Base-by-base conservation (phyloP, 1,284 basidiomycete species). In the Retiboletus flavoniger region DNA sequence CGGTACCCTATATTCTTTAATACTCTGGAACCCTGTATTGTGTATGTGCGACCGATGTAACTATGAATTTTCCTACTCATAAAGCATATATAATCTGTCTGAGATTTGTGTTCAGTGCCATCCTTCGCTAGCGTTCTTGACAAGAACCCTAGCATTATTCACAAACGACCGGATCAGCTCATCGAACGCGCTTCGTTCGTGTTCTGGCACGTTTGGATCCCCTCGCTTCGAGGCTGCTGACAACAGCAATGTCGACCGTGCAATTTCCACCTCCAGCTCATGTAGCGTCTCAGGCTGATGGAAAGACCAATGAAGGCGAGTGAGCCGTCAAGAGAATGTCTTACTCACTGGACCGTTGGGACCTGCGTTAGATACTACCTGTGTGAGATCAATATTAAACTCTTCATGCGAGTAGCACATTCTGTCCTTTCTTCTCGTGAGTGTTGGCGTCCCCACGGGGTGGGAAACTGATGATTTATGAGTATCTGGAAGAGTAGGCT, bases 341-440 rank as follows among this genome's bases (percentile, higher is more conserved):
- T 35, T 35, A 71, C 81, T 54, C 67, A 87, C 87, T 47, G 79
- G 75, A 56, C 71, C 70, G 54, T 72, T 76, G 1, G 78, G 70
- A 9, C 76, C 70, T 11, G 69, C 60, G 10, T 31, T 73, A 13
- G 85, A 77, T 7, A 83, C 84, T 47, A 99, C 96, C 70, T 95
- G 93, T 0, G 96, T 99, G 44, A 99, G 79, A 73, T 99, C 96
- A 59, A 99, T 89, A 62, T 81, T 81, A 69, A 93, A 94, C 58
- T 95, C 86, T 73, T 98, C 93, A 72, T 98, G 95, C 2, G 85
- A 76, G 70, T 99, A 99, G 61, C 91, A 92, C 65, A 98, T 79
- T 35, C 97, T 81, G 71, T 99, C 94, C 75, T 97, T 99, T 74
- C 81, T 81, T 57, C 92, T 83, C 29, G 81, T 79, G 60, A 81